Base-by-base conservation (phyloP, 805 yeast species). In the Starmera caribaea region DNA sequence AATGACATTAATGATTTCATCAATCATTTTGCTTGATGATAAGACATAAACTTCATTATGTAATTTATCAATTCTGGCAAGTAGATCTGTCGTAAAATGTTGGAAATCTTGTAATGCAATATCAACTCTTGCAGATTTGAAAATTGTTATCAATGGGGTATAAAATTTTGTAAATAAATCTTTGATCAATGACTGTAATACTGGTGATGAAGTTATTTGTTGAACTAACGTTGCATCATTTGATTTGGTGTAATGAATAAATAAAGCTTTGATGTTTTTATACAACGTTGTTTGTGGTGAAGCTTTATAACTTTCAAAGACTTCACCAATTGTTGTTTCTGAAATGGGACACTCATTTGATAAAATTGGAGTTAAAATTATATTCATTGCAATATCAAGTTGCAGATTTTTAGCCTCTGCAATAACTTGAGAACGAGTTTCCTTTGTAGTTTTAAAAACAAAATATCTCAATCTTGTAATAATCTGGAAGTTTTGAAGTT, bases 131-230 rank as follows among this genome's bases (percentile, higher is more conserved):
- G 90, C 84, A 28, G 73, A 69, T 44, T 75, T 74, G 63, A 84
- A 81, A 1, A 85, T 68, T 26, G 69, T 69, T 41, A 84, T 79
- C 55, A 85, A 62, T 1, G 94, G 92, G 45, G 79, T 81, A 54
- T 82, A 84, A 45, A 84, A 77, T 45, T 83, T 65, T 2, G 85
- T 66, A 36, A 92, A 68, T 26, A 87, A 65, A 36, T 84, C 85
- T 47, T 82, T 82, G 41, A 89, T 65, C 33, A 90, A 68, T 30
- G 69, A 69, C n/a, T 88, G 79, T 35, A 94, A 63, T 47, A 83
- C 85, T 0, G 90, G 87, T 49, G 89, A 95, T 35, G 76, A 77
- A 95, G 96, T 86, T 34, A 89, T 55, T 52, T 80, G 79, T 50
- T 78, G 79, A 66, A 89, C 60, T 34, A 81, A 62, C 41, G 77